A percentile compares a stretch with the other conserved stretches of the same genome.
Conservation (phyloP, 805 yeast genomes). For the Wickerhamiella brachini region DNA sequence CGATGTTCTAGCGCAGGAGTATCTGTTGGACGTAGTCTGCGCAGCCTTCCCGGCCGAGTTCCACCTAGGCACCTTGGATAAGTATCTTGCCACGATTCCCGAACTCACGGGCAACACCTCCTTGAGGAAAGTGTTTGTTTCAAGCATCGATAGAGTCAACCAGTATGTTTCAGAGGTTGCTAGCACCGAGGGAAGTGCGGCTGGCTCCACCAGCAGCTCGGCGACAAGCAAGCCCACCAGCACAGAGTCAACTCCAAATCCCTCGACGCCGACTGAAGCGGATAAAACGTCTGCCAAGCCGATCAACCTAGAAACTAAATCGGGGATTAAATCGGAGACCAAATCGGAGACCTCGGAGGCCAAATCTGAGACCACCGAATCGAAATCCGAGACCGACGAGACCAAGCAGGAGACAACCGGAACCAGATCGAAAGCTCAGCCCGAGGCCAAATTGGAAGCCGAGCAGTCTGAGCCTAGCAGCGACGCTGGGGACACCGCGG, state of each 20-base stretch:
- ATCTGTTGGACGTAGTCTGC: slow-evolving; percentile 76
- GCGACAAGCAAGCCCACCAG: too few relatives aligned
- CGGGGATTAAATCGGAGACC: slow-evolving; percentile 2
- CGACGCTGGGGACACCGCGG: too few relatives aligned
- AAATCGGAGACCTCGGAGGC: not conserved
- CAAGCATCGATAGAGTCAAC: slow-evolving; percentile 48
- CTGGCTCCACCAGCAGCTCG: too few relatives aligned
- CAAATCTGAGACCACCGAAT: not conserved
- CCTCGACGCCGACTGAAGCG: too few relatives aligned
- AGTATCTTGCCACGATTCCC: slow-evolving; percentile 49
- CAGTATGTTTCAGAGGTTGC: slow-evolving; percentile 3
- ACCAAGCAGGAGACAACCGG: not conserved
- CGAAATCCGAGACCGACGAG: not conserved
- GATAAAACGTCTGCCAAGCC: too few relatives aligned
- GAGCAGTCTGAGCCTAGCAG: too few relatives aligned
- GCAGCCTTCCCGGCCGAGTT: slow-evolving; percentile 93
- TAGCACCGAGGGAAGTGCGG: slow-evolving; percentile 14
- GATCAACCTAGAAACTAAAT: slow-evolving; percentile 7
- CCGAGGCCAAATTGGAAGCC: not conserved
- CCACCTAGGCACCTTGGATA: slow-evolving; percentile 61
- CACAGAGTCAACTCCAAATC: too few relatives aligned
- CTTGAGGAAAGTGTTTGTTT: slow-evolving; percentile 47
- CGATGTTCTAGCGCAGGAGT: slow-evolving; percentile 85
- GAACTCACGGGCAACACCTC: slow-evolving; percentile 59
- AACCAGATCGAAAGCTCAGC: slow-evolving; percentile 1